Evolutionary conservation across 78 protist species (phyloP), one percentile per base, ranked within the genome.

Genomic region (Chrysochromulina parva): DNA sequence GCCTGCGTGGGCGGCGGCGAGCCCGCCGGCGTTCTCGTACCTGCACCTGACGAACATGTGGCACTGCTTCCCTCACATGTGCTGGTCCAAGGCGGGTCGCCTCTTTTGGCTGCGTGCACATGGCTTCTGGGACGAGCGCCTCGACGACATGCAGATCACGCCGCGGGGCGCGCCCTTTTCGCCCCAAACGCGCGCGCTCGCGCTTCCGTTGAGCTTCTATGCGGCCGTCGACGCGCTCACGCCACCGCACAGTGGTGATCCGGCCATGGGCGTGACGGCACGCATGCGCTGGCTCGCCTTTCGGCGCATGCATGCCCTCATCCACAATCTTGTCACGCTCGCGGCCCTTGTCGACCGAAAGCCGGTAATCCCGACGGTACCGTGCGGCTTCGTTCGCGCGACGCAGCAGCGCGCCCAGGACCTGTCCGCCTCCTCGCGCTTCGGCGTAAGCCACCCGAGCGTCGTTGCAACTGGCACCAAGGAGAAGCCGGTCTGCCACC

Each of bases 41-140:
- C 28, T 74, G n/a, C 82, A 74, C 82, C 13, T 74, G 13, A 74
- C 82, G 11, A 74, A 74, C 55, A 74, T 74, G 82, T 74, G 82
- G 82, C 13, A 74, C 28, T 74, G 82, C 82, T 74, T 74, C 24
- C 82, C 82, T 2, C 82, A 74, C 82, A 5, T 48, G 26, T 74
- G 82, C 82, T 74, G 82, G 82, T 74, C 82, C 20, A 74, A 74
- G 57, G 82, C 82, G 13, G 82, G 82, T 13, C 50, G 82, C 28
- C 82, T 74, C 82, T 74, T 74, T 48, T 74, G 82, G 82, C 82
- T 74, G 55, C 82, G 82, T 24, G 82, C 82, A n/a, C 82, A 74
- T 19, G 82, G 82, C 50, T 74, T 74, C 26, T 74, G 82, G 82
- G 82, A 74, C 55, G 13, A 13, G 13, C 82, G 82, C 13, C 82